Base-by-base conservation (phyloP, 2,329 filamentous ascomycete genomes). In the Ceratocystis colombiana region DNA sequence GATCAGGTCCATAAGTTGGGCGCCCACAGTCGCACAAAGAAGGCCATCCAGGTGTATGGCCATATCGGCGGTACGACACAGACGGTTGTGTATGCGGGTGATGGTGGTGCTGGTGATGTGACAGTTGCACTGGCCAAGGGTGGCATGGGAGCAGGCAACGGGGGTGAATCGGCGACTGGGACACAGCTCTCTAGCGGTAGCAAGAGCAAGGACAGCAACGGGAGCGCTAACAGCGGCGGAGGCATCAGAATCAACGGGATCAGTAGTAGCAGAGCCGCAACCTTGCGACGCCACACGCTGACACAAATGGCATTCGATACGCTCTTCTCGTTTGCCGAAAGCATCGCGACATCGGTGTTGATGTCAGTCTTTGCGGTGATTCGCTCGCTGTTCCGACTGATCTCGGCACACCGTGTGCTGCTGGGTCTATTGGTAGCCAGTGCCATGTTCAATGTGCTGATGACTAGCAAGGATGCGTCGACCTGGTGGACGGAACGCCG, bases 401-500 rank as follows among this genome's bases (percentile, higher is more conserved):
- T 86, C 48, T 87, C 82, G 37, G 88, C 90, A 8, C 85, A 97
- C 73, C 83, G 86, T 50, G 73, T 96, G 20, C 83, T 97, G 3
- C 76, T 97, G 37, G 73, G 96, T 22, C 83, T 97, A 4, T 76
- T 97, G 37, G 72, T 80, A 2, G 73, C 93, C 15, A 96, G 91
- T 72, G 75, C 85, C 12, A 72, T 90, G 10, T 81, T 85, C 62
- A 97, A 97, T 72, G 75, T 88, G 25, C 81, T 91, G 70, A 84
- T 92, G 72, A 86, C 88, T 0, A 89, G 88, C 12, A 84, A 86
- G 69, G 86, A 90, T 72, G 83, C 84, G 5, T 84, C 86, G 71
- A 79, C 82, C 1, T 97, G 91, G 91, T 96, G 89, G 88, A 81
- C 84, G 59, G 93, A 97, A 76, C 84, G 90, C 67, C 87, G 84